Conservation (phyloP, 2,329 filamentous ascomycete species). For the Paecilomyces dactylethromorphus region DNA sequence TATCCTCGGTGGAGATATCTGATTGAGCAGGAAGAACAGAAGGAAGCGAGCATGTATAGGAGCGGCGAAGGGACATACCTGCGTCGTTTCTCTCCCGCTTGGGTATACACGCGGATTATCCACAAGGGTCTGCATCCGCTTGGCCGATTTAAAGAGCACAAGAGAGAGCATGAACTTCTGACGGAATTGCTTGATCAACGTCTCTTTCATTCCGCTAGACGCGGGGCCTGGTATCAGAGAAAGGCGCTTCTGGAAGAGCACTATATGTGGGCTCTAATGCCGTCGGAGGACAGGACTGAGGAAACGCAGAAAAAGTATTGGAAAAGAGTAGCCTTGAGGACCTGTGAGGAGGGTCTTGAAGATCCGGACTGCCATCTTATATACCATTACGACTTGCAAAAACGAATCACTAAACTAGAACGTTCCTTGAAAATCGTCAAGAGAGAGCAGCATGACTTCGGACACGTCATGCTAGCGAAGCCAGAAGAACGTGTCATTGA, state of each 20-base stretch:
- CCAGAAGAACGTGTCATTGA: constrained; percentile 69
- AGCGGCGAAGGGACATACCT: constrained; percentile 83
- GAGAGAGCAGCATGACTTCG: constrained; percentile 86
- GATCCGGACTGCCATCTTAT: constrained; percentile 87
- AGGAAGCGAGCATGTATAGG: constrained; percentile 71
- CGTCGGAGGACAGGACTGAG: constrained; percentile 40
- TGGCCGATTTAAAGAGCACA: constrained; percentile 74
- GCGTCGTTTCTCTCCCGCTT: constrained; percentile 80
- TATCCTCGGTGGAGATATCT: constrained; percentile 75
- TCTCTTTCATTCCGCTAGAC: constrained; percentile 76
- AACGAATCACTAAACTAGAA: constrained; percentile 86
- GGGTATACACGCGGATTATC: constrained; percentile 87
- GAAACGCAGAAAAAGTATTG: constrained; percentile 73
- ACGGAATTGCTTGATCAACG: constrained; percentile 70
- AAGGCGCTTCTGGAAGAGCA: constrained; percentile 92
- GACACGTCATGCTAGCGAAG: constrained; percentile 70
- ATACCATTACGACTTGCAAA: constrained; percentile 90
- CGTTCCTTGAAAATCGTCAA: constrained; percentile 74
- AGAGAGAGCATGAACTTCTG: constrained; percentile 67
- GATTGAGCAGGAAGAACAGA: constrained; percentile 66
- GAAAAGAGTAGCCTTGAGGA: constrained; percentile 67
- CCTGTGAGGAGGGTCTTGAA: constrained; percentile 80
- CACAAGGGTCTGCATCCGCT: constrained; percentile 79
- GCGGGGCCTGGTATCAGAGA: constrained; percentile 91
- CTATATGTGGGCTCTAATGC: constrained; percentile 68